Conservation (phyloP, 208 protist genomes). For the Acanthamoeba royreba region DNA sequence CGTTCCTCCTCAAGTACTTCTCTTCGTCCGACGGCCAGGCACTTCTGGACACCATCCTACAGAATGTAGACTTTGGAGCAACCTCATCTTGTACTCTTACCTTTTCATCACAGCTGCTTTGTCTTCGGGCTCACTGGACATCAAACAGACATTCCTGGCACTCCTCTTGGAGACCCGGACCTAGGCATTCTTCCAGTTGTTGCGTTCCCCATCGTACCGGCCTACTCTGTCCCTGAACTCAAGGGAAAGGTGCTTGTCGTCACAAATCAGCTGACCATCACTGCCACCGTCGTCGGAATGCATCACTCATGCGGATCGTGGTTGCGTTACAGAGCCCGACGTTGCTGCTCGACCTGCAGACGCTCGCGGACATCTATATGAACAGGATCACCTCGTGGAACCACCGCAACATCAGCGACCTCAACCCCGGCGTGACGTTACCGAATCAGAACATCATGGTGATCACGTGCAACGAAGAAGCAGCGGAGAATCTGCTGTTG, state of each 20-base stretch:
- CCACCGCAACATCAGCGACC: not conserved
- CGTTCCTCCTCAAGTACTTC: no score
- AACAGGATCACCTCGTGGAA: not conserved
- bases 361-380: not conserved
- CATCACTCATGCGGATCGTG: not conserved
- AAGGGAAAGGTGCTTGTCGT: not conserved
- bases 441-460: not conserved
- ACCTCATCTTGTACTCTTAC: no score
- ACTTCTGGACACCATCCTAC: no score
- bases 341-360: not conserved
- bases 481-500: not conserved
- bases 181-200: not conserved
- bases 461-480: not conserved
- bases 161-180: not conserved
- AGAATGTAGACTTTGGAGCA: no score
- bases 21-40: no score
- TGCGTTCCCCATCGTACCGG: not conserved
- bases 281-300: not conserved
- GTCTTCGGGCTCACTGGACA: not conserved
- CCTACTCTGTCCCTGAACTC: not conserved
- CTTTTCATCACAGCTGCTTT: not conserved
- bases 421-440: not conserved
- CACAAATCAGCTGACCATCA: not conserved
- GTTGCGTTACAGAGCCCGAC: not conserved
- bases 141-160: not conserved